These are phyloP conservation scores for Nemania serpens DNA, from an alignment of 2,329 filamentous ascomycete genomes.

Conservation along the genomic window DNA sequence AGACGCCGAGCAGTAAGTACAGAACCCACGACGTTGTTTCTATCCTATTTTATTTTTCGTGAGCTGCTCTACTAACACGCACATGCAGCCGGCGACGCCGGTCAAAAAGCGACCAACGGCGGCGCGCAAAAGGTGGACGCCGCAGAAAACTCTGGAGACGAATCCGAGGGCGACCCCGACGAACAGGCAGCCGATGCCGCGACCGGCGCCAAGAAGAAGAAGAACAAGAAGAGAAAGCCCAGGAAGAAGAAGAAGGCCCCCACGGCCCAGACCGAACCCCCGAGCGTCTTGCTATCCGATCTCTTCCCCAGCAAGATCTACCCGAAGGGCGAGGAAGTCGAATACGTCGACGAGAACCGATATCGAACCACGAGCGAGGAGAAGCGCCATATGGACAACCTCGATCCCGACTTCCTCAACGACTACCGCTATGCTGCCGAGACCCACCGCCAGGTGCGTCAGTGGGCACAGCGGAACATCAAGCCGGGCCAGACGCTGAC, in stretches of 20 bases:
- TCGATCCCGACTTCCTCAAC: slow-evolving; percentile 77
- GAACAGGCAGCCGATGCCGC: slow-evolving; percentile 45
- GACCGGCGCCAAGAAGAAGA: slow-evolving; percentile 64
- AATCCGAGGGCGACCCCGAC: slow-evolving; percentile 60
- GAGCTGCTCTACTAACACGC: slow-evolving; percentile 45
- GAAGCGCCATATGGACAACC: slow-evolving; percentile 79
- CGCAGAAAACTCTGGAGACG: slow-evolving; percentile 51
- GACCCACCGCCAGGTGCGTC: slow-evolving; percentile 84
- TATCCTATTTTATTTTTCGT: slow-evolving; percentile 43
- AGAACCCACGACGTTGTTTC: neutral
- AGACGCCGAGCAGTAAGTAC: slow-evolving; percentile 47
- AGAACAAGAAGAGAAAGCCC: slow-evolving; percentile 81
- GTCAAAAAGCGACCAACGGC: slow-evolving; percentile 13
- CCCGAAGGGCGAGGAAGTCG: slow-evolving; percentile 76
- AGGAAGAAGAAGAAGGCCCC: slow-evolving; percentile 70
- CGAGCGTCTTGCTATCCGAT: slow-evolving; percentile 72
- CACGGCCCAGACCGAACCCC: slow-evolving; percentile 76
- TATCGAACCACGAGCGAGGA: slow-evolving; percentile 84
- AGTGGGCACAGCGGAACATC: slow-evolving; percentile 80
- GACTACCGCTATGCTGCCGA: slow-evolving; percentile 88
- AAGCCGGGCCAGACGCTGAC: slow-evolving; percentile 80
- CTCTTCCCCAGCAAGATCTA: slow-evolving; percentile 75
- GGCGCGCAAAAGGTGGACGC: slow-evolving; percentile 46
- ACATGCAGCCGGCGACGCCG: slow-evolving; percentile 39
- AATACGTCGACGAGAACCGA: slow-evolving; percentile 77